Evolutionary conservation across 2,329 filamentous ascomycete genomes (phyloP).

Genomic region (Claviceps maximensis): DNA sequence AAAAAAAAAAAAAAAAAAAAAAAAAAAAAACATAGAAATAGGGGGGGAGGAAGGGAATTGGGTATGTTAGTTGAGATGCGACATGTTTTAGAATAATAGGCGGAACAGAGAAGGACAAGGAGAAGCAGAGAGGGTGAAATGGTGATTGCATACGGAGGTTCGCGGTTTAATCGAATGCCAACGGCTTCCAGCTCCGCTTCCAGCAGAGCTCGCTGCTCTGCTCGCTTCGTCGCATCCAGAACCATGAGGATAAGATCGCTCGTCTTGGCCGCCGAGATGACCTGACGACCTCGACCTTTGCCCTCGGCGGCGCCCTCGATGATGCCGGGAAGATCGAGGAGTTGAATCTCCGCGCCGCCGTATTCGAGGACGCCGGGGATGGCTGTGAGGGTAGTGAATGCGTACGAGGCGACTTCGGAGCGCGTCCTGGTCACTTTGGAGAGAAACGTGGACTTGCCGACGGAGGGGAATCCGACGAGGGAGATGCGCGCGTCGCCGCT

Average conservation of each 20-base stretch:
- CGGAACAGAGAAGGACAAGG: not conserved
- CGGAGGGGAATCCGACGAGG: conserved; percentile 94
- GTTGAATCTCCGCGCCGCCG: conserved; percentile 93
- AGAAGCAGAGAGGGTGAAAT: conserved; percentile 2
- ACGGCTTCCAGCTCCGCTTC: conserved; percentile 92
- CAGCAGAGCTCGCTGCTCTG: conserved; percentile 77
- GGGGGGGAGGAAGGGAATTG: not conserved
- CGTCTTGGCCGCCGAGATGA: conserved; percentile 96
- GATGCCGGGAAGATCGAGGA: conserved; percentile 93
- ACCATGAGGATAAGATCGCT: conserved; percentile 97
- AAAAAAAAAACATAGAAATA: too few relatives aligned
- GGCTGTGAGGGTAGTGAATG: conserved; percentile 93
- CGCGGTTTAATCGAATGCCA: conserved; percentile 81
- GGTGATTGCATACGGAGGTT: conserved; percentile 58
- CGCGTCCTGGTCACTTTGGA: conserved; percentile 98
- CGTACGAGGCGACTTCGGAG: conserved; percentile 89
- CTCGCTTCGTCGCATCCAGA: conserved; percentile 89
- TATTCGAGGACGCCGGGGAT: conserved; percentile 97
- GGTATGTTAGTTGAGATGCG: not conserved
- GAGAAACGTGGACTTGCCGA: conserved; percentile 97
- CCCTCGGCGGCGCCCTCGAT: conserved; percentile 95
- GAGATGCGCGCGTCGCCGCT: conserved; percentile 93
- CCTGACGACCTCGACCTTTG: conserved; percentile 88
- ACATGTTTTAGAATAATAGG: not conserved
- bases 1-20: too few relatives aligned